Evolutionary conservation across 1,139 yeast genomes (phyloP).

Genomic region (Candida tetrigidarum): DNA sequence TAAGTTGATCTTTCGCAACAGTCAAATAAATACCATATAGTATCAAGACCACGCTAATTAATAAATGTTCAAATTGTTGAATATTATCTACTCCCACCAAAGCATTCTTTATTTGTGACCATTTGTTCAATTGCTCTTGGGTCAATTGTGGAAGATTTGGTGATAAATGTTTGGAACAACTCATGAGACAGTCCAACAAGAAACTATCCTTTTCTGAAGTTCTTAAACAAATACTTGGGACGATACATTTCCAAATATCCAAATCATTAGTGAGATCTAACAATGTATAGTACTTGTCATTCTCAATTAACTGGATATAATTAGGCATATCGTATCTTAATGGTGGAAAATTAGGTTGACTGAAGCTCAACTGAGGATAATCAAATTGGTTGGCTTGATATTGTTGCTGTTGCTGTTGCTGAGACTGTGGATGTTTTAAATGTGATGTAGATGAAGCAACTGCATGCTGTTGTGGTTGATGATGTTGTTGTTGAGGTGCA

Average conservation of each 20-base stretch:
- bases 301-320: slow-evolving; percentile 31
- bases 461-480: not conserved
- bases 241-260: slow-evolving; percentile 41
- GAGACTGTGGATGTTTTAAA: not conserved
- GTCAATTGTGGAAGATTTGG: slow-evolving; percentile 16
- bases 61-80: slow-evolving; percentile 24
- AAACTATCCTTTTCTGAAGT: slow-evolving; percentile 21
- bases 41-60: slow-evolving; percentile 36
- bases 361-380: slow-evolving; percentile 4
- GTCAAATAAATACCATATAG: slow-evolving; percentile 25
- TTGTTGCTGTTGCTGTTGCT: slow-evolving; percentile 4
- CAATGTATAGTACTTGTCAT: slow-evolving; percentile 42
- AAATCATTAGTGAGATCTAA: slow-evolving; percentile 46
- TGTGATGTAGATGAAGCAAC: too few relatives aligned
- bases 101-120: slow-evolving; percentile 21
- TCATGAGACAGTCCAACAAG: slow-evolving; percentile 35
- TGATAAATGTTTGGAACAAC: slow-evolving; percentile 27
- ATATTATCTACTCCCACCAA: slow-evolving; percentile 1
- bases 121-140: slow-evolving; percentile 28
- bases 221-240: slow-evolving; percentile 39
- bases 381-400: slow-evolving; percentile 5
- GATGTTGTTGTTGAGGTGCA: not conserved
- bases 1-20: slow-evolving; percentile 12
- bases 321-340: slow-evolving; percentile 4
- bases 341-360: slow-evolving; percentile 2